Percentiles rank a stretch among this genome's conserved stretches.
Evolutionary conservation across 257 asterid species (phyloP).

Genomic region (Plantago ovata): DNA sequence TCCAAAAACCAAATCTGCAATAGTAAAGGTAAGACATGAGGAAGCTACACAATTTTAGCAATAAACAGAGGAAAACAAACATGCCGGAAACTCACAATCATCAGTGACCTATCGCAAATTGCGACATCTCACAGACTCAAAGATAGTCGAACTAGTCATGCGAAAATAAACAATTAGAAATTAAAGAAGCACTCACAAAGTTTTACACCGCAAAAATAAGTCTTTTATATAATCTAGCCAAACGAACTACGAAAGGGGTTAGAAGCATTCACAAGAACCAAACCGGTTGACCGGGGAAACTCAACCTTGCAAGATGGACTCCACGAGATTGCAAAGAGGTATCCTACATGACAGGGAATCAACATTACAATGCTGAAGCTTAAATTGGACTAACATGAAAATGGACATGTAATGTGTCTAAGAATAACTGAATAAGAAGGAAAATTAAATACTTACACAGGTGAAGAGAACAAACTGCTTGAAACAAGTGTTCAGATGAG

Average conservation of each 20-base stretch:
- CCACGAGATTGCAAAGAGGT: constrained; percentile 34
- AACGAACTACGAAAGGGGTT: neutral
- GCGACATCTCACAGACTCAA: neutral
- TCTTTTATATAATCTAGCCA: neutral
- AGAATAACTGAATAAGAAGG: too few species aligned
- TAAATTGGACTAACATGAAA: too few species aligned
- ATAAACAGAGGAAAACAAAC: too few species aligned
- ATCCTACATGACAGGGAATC: constrained; percentile 35
- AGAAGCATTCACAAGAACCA: neutral
- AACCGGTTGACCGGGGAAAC: neutral
- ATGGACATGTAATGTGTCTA: neutral
- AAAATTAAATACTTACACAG: constrained; percentile 23
- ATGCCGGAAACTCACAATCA: neutral
- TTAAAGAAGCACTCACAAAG: neutral
- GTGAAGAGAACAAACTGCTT: constrained; percentile 50
- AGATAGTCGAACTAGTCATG: neutral
- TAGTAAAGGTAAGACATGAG: too few species aligned
- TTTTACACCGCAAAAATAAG: constrained; percentile 4
- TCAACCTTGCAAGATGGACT: constrained; percentile 33
- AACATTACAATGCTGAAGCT: constrained; percentile 10
- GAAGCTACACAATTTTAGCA: neutral
- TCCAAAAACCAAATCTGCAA: too few species aligned
- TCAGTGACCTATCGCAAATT: neutral
- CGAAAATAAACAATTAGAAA: neutral
- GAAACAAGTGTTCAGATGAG: constrained; percentile 55